These are phyloP conservation scores for Tolypocladium tropicale DNA, from an alignment of 2,329 filamentous ascomycete genomes.

Conservation along the genomic window DNA sequence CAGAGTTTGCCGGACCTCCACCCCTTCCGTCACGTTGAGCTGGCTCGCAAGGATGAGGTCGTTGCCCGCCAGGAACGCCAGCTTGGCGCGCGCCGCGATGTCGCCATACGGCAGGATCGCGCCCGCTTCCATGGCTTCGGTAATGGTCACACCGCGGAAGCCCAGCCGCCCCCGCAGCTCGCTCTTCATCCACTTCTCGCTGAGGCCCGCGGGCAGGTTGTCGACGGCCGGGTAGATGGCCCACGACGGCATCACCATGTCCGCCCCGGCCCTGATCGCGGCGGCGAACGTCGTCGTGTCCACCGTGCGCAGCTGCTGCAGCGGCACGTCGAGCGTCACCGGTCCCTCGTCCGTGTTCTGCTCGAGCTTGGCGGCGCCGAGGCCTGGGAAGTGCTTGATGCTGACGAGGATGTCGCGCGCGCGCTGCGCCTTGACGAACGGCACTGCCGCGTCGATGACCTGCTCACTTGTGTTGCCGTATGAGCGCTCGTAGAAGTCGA, in stretches of 20 bases:
- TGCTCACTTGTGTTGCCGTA: slow-evolving; percentile 1
- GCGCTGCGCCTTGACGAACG: slow-evolving; percentile 6
- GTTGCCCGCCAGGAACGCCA: not conserved
- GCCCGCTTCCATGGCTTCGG: slow-evolving; percentile 7
- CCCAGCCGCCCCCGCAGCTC: not conserved
- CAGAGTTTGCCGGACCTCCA: not conserved
- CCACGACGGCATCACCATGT: not conserved
- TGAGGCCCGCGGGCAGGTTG: slow-evolving; percentile 3
- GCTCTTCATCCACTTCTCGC: slow-evolving; percentile 5
- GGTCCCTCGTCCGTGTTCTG: slow-evolving; percentile 3
- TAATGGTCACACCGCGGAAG: not conserved
- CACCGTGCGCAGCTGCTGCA: not conserved
- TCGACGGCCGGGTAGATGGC: slow-evolving; percentile 1
- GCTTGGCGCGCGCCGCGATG: not conserved
- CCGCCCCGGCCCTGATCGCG: slow-evolving; percentile 3
- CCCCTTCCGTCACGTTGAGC: not conserved
- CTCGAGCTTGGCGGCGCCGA: slow-evolving; percentile 5
- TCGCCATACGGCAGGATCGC: not conserved
- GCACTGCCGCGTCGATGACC: slow-evolving; percentile 4
- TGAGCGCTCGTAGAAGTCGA: not conserved
- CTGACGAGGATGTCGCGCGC: slow-evolving; percentile 1
- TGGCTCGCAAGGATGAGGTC: not conserved
- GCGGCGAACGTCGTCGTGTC: slow-evolving; percentile 3
- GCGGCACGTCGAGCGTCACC: slow-evolving; percentile 2
- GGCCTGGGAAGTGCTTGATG: slow-evolving; percentile 6